Evolutionary conservation across 148 eudicot genomes (phyloP).

Genomic region (Diospyros kaki): DNA sequence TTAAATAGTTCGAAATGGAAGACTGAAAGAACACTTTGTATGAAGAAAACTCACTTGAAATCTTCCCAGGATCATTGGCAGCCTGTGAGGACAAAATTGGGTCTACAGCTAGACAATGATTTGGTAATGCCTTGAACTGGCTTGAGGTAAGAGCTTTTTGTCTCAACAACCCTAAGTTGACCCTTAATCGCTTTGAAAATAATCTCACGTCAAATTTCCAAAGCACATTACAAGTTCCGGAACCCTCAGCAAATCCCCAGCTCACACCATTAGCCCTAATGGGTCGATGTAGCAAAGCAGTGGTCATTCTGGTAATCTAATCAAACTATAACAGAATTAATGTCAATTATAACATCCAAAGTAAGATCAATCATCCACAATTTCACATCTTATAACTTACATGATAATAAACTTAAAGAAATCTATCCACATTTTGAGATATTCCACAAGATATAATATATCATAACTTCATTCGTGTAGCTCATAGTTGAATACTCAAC

Average conservation of each 20-base stretch:
- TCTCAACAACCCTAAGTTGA: neutral
- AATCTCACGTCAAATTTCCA: slow-evolving; percentile 3
- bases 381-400: neutral
- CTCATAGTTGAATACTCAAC: neutral
- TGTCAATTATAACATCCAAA: neutral
- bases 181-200: slow-evolving; percentile 7
- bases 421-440: neutral
- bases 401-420: neutral
- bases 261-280: neutral
- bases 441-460: neutral
- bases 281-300: slow-evolving; percentile 8
- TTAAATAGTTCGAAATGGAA: neutral
- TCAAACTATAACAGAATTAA: neutral
- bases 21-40: neutral
- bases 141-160: neutral
- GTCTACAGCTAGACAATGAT: slow-evolving; percentile 10
- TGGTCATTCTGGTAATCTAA: slow-evolving; percentile 9
- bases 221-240: neutral
- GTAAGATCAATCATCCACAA: neutral
- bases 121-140: slow-evolving; percentile 8
- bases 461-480: neutral
- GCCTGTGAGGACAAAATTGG: slow-evolving; percentile 15
- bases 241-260: slow-evolving; percentile 1
- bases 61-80: slow-evolving; percentile 6
- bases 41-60: slow-evolving; percentile 18